These are phyloP conservation scores for Tulasnella sp. DNA, from an alignment of 768 basidiomycete species.

Conservation along the genomic window DNA sequence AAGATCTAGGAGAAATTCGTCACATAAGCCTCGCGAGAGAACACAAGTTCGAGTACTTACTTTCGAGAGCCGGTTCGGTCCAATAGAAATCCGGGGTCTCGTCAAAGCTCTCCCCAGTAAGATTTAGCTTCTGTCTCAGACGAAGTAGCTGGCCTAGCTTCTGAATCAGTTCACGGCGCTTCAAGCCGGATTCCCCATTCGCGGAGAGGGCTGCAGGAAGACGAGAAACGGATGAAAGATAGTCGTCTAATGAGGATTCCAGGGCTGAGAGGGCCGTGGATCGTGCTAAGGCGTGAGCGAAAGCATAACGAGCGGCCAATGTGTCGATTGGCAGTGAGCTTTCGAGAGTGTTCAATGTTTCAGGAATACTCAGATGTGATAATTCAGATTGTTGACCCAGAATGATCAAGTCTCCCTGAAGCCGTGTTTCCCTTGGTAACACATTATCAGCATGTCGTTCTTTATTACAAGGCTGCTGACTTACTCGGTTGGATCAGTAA, in stretches of 20 bases:
- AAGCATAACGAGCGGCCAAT: slow-evolving; percentile 76
- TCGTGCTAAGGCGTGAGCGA: slow-evolving; percentile 80
- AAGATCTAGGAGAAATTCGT: slow-evolving; percentile 36
- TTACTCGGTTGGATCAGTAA: slow-evolving; percentile 80
- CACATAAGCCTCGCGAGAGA: neutral
- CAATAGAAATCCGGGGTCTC: slow-evolving; percentile 91
- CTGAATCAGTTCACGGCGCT: slow-evolving; percentile 71
- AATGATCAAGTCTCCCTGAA: slow-evolving; percentile 87
- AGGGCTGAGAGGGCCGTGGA: slow-evolving; percentile 78
- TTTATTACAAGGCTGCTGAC: slow-evolving; percentile 20
- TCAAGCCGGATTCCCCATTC: slow-evolving; percentile 75
- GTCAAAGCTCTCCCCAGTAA: slow-evolving; percentile 77
- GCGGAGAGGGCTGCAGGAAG: slow-evolving; percentile 62
- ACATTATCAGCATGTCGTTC: slow-evolving; percentile 7
- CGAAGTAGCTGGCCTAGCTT: slow-evolving; percentile 86
- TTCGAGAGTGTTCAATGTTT: slow-evolving; percentile 1
- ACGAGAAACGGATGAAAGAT: slow-evolving; percentile 67
- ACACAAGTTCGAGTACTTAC: slow-evolving; percentile 29
- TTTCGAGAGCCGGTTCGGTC: slow-evolving; percentile 83
- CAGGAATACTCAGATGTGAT: slow-evolving; percentile 35
- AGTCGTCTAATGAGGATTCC: slow-evolving; percentile 72
- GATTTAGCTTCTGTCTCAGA: slow-evolving; percentile 82
- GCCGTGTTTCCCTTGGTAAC: slow-evolving; percentile 53
- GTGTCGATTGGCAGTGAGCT: slow-evolving; percentile 49
- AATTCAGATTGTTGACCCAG: slow-evolving; percentile 57